These are phyloP conservation scores for Aspergillus tamarii DNA, from an alignment of 2,329 filamentous ascomycete genomes.

Conservation along the genomic window DNA sequence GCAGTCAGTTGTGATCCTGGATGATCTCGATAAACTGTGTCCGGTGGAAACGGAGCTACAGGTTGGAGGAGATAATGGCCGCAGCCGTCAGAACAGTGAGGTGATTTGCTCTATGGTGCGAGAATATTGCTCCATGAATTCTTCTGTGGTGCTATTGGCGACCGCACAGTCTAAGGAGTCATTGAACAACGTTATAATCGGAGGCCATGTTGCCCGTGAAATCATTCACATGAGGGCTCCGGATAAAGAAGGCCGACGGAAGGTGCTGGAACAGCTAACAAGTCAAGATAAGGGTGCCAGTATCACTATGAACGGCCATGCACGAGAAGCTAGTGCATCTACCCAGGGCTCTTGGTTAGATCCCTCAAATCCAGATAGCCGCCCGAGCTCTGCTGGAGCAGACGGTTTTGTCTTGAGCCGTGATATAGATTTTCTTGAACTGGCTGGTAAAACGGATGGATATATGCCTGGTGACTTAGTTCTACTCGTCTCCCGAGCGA, in stretches of 20 bases:
- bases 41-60: constrained; percentile 93
- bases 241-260: constrained; percentile 84
- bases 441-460: constrained; percentile 91
- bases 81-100: constrained; percentile 91
- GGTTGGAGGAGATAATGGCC: constrained; percentile 88
- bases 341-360: constrained; percentile 75
- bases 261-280: constrained; percentile 80
- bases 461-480: constrained; percentile 97
- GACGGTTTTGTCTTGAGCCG: constrained; percentile 74
- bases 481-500: constrained; percentile 80
- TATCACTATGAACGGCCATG: constrained; percentile 45
- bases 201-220: constrained; percentile 89
- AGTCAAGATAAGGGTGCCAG: constrained; percentile 46
- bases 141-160: constrained; percentile 81
- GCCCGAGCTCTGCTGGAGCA: constrained; percentile 46
- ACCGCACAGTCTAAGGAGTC: constrained; percentile 93
- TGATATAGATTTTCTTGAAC: constrained; percentile 84
- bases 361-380: constrained; percentile 62
- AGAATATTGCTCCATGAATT: constrained; percentile 79
- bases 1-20: constrained; percentile 79
- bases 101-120: constrained; percentile 79
- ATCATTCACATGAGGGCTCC: constrained; percentile 88
- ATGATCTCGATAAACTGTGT: constrained; percentile 91
- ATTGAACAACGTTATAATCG: constrained; percentile 85
- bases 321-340: constrained; percentile 38